Base-by-base conservation (phyloP, 2,329 filamentous ascomycete species). In the Verticillium albo-atrum region DNA sequence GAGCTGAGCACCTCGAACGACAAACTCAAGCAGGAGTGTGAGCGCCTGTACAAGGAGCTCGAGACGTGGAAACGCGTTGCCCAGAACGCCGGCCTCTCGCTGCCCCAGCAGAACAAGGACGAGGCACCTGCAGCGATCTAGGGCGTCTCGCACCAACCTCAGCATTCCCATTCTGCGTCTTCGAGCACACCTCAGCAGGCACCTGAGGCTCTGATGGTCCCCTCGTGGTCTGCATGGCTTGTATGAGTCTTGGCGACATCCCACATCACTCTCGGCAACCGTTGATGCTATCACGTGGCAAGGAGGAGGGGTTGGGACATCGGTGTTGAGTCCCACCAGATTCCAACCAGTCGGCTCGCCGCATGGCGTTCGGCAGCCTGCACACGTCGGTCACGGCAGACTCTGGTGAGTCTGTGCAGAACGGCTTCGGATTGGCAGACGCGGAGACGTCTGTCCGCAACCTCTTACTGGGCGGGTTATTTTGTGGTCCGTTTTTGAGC, bases 1-100 rank as follows among this genome's bases (percentile, higher is more conserved):
- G 94, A 98, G 75, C 85, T 97, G 56, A 94, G 89, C 69, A 84
- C 88, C 30, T 93, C 89, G 64, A 96, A 94, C 68, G 91, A 96
- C 67, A 95, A 93, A 76, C 83, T 94, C 63, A 94, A 94, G 78
- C 81, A 82, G 35, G 91, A 95, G 70, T 90, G 88, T 65, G 89
- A 92, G 71, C 82, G 89, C 34, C 86, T 90, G 25, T 93, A 91
- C 79, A 81, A 88, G 56, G 90, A 94, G 71, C 81, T 89, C 56
- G 89, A 92, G 71, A 88, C 86, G 54, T 94, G 90, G 88, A 93
- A 92, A 79, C 84, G 87, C 65, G 79, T 85, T 32, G 85, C 84
- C 20, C 83, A 87, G 67, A 83, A 79, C 57, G 83, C 84, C 14
- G 86, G 86, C 28, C 73, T 88, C 30, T 61, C 61, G 56, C 75